Evolutionary conservation across 1,284 basidiomycete genomes (phyloP), one percentile per base, ranked within the genome.

Genomic region (Jaminaea rosea): DNA sequence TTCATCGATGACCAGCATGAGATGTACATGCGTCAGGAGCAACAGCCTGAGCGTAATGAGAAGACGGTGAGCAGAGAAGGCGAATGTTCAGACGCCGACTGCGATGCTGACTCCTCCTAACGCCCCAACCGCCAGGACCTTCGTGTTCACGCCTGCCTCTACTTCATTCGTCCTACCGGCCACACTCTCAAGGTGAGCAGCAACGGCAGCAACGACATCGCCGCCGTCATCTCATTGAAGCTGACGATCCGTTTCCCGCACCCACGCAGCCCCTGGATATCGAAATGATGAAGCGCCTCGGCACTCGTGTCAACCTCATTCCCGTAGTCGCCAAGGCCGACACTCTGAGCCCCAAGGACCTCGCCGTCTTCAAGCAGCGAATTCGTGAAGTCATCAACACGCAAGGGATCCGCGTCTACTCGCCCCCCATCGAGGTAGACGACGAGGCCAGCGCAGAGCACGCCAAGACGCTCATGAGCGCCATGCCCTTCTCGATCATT

Each of bases 1-100:
- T 98, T 98, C 76, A 90, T 98, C 69, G 94, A 99, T 76, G 94
- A 98, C 80, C 93, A 98, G 79, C 93, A 98, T 76, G 94, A 98
- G 77, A 86, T 87, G 27, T 99, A 93, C 78, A 97, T 99, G 93
- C 83, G 93, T 54, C 93, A 98, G 78, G 93, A 99, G 78, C 94
- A 98, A 78, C 94, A 98, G 76, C 94, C 94, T 9, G 83, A 88
- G 77, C 82, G 94, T 55, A 80, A 78, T 56, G 88, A 93, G 67
- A 97, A 97, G 81, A 88, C 86, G 44, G n/a, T n/a, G n/a, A n/a
- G n/a, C n/a, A n/a, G n/a, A n/a, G n/a, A n/a, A n/a, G n/a, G n/a
- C n/a, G n/a, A n/a, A n/a, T n/a, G n/a, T n/a, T n/a, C n/a, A n/a
- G n/a, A n/a, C n/a, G n/a, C n/a, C n/a, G n/a, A n/a, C n/a, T n/a